A percentile compares a stretch with the other conserved stretches of the same genome.
Conservation (phyloP, 2,329 filamentous ascomycete species). For the Exophiala sp. region DNA sequence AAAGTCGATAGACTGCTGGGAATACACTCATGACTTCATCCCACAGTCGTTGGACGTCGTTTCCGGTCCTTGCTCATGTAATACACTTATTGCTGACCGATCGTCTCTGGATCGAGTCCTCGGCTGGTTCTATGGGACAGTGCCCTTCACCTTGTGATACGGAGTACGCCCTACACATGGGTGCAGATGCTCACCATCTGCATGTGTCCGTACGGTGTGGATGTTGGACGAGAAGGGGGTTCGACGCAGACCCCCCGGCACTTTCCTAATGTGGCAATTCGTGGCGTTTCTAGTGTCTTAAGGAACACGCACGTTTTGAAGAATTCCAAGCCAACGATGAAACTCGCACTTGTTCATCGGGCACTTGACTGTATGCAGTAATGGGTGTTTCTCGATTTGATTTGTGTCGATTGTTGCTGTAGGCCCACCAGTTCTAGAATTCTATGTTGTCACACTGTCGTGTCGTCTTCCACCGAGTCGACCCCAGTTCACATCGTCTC, state of each 20-base stretch:
- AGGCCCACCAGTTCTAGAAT: too few species aligned
- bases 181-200: too few species aligned
- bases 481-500: too few species aligned
- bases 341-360: background rate
- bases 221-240: too few species aligned
- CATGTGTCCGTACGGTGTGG: too few species aligned
- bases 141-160: too few species aligned
- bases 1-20: too few species aligned
- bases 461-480: too few species aligned
- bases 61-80: slow-evolving; percentile 15
- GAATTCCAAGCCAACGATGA: background rate
- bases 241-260: background rate
- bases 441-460: too few species aligned
- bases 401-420: background rate
- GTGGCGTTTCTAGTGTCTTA: slow-evolving; percentile 11
- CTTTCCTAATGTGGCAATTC: slow-evolving; percentile 10
- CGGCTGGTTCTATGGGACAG: background rate
- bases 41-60: background rate
- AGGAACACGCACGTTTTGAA: background rate
- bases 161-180: too few species aligned
- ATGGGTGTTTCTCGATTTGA: background rate
- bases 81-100: slow-evolving; percentile 23
- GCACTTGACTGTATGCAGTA: background rate
- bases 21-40: background rate
- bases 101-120: slow-evolving; percentile 1